These are phyloP conservation scores for Tanacetum coccineum DNA, from an alignment of 129 eudicot species.

Conservation along the genomic window DNA sequence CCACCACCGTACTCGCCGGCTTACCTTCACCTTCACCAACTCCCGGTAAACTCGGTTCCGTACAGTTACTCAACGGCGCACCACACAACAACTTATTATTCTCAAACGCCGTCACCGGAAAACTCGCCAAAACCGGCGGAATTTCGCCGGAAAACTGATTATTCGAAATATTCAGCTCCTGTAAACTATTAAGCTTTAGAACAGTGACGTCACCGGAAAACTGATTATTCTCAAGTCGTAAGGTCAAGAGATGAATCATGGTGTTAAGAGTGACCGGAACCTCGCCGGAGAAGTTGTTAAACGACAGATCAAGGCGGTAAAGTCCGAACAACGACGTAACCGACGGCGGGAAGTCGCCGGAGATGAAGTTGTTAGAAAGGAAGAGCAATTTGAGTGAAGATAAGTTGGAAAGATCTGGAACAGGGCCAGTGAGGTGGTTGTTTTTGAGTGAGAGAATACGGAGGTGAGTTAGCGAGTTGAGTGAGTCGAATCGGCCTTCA, in stretches of 20 bases:
- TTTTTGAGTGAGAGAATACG: conserved; percentile 65
- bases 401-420: conserved; percentile 71
- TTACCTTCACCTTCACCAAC: background rate
- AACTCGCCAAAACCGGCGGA: conserved; percentile 49
- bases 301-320: conserved; percentile 68
- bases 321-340: conserved; percentile 33
- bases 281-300: conserved; percentile 57
- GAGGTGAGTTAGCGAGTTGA: conserved; percentile 51
- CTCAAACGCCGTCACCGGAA: conserved; percentile 59
- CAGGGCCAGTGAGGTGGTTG: conserved; percentile 52
- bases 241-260: conserved; percentile 48
- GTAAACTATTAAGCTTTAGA: conserved; percentile 33
- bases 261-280: conserved; percentile 42
- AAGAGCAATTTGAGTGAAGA: conserved; percentile 47
- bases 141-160: conserved; percentile 56
- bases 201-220: conserved; percentile 46
- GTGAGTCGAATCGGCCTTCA: conserved; percentile 39
- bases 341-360: conserved; percentile 53
- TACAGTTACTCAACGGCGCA: conserved; percentile 51
- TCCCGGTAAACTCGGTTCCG: conserved; percentile 30
- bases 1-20: conserved; percentile 30
- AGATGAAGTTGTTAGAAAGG: conserved; percentile 53
- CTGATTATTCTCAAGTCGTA: conserved; percentile 53
- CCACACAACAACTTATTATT: conserved; percentile 58
- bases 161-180: conserved; percentile 59